phyloP scores from a whole-genome alignment of 768 basidiomycete genomes.

The Leccinum imitatum region DNA sequence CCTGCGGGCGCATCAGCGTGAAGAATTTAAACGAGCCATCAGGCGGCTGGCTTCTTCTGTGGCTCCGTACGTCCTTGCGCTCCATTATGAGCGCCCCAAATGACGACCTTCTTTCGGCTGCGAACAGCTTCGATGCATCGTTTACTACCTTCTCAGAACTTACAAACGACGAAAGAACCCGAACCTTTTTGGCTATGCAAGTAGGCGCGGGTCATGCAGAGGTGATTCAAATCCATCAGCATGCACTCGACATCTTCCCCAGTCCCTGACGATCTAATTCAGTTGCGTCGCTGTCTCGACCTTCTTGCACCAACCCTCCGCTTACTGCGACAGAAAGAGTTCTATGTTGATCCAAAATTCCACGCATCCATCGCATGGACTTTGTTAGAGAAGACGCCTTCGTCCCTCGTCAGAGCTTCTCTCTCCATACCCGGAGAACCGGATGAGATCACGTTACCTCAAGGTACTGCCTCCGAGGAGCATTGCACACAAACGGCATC shows the following conservation, averaged over 20 bases:
- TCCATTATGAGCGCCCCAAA: conserved; percentile 5
- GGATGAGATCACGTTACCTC: conserved; percentile 4
- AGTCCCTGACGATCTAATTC: conserved; percentile 20
- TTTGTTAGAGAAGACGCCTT: conserved; percentile 45
- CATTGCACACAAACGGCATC: conserved; percentile 3
- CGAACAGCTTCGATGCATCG: conserved; percentile 63
- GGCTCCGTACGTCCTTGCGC: conserved; percentile 41
- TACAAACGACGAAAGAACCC: conserved; percentile 75
- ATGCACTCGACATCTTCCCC: neutral
- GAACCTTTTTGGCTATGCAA: conserved; percentile 79
- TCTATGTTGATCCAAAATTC: conserved; percentile 79
- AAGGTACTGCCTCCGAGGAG: conserved; percentile 6
- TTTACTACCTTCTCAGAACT: conserved; percentile 72
- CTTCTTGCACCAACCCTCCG: conserved; percentile 58
- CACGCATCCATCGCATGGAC: conserved; percentile 92
- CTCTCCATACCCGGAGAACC: neutral
- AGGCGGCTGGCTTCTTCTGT: conserved; percentile 47
- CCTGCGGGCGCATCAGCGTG: conserved; percentile 75
- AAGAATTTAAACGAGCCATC: conserved; percentile 66
- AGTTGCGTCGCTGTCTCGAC: conserved; percentile 61
- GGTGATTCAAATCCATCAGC: conserved; percentile 41
- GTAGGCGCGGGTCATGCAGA: conserved; percentile 81
- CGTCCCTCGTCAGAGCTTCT: conserved; percentile 7
- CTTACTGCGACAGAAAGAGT: conserved; percentile 68
- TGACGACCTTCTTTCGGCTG: conserved; percentile 8